Conservation (phyloP, 371 early-diverging fungal genomes). For the Batkoa obscura region DNA sequence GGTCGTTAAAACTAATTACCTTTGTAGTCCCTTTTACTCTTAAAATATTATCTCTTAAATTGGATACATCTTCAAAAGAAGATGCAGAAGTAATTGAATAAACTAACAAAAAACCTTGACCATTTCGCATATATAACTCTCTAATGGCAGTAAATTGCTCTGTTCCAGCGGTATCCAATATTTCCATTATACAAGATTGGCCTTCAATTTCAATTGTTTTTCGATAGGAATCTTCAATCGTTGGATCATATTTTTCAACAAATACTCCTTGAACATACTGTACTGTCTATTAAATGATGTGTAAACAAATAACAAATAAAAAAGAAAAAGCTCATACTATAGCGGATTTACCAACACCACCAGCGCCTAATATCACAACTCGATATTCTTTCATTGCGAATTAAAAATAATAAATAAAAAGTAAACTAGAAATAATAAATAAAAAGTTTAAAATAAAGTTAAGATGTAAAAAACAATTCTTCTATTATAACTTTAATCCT, state of each 20-base stretch:
- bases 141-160: constrained; percentile 87
- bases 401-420: no score
- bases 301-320: not conserved
- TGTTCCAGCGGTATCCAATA: constrained; percentile 71
- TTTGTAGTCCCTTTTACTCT: constrained; percentile 62
- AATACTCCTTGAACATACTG: constrained; percentile 82
- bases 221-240: constrained; percentile 78
- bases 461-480: no score
- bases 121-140: constrained; percentile 81
- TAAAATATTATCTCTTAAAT: constrained; percentile 56
- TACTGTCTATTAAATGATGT: constrained; percentile 35
- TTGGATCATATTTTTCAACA: constrained; percentile 80
- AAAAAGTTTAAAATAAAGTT: no score
- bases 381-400: constrained; percentile 74
- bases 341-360: constrained; percentile 80
- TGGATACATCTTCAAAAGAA: constrained; percentile 60
- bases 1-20: constrained; percentile 19
- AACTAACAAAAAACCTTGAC: constrained; percentile 75
- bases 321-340: constrained; percentile 14
- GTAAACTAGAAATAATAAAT: no score
- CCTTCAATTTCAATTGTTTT: constrained; percentile 75
- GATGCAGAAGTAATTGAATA: constrained; percentile 65
- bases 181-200: constrained; percentile 73
- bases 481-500: no score
- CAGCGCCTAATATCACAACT: constrained; percentile 73